These are phyloP conservation scores for Cynanchum wilfordii DNA, from an alignment of 257 asterid genomes.

Conservation along the genomic window DNA sequence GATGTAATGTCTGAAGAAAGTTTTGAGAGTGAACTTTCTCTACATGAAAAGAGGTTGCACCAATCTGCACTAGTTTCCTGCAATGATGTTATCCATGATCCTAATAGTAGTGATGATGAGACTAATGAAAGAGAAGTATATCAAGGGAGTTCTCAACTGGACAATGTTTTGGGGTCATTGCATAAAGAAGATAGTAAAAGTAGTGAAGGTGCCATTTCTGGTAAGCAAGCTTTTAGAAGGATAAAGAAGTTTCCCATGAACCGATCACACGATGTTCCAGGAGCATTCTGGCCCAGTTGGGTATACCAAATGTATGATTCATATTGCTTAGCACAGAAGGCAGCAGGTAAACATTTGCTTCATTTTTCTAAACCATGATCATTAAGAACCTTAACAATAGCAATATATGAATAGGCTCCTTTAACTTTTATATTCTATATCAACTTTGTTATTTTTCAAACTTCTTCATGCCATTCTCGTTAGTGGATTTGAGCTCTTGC, in stretches of 20 bases:
- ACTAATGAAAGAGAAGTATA: constrained; percentile 28
- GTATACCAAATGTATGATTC: constrained; percentile 89
- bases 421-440: background rate
- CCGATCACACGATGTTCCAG: constrained; percentile 57
- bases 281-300: constrained; percentile 95
- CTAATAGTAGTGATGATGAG: constrained; percentile 74
- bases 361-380: constrained; percentile 2
- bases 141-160: constrained; percentile 34
- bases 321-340: constrained; percentile 73
- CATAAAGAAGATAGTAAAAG: constrained; percentile 28
- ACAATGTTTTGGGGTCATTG: constrained; percentile 32
- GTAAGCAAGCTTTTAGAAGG: constrained; percentile 27
- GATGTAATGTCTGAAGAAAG: constrained; percentile 85
- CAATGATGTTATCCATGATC: constrained; percentile 43
- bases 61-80: constrained; percentile 55
- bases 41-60: constrained; percentile 71
- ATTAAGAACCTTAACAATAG: background rate
- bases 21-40: constrained; percentile 79
- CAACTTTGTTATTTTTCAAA: background rate
- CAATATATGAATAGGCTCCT: background rate
- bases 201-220: constrained; percentile 27
- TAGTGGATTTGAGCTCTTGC: background rate
- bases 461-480: background rate
- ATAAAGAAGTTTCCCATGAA: constrained; percentile 37
- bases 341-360: constrained; percentile 53